Base-by-base conservation (phyloP, 176 grass and related monocot species). In the Ananas comosus region DNA sequence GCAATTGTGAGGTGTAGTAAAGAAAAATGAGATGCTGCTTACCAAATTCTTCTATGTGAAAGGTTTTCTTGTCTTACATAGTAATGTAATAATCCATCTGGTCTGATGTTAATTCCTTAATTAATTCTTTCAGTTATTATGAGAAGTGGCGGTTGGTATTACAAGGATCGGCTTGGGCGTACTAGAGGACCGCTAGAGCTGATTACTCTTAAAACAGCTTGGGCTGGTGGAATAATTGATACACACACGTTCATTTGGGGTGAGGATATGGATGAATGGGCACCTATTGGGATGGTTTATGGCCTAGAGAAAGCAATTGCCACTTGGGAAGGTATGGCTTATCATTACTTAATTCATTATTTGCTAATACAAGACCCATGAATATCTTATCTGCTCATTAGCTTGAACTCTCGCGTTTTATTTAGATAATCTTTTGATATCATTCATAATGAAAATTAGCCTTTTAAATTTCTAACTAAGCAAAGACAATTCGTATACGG, bases 181-280 rank as follows among this genome's bases (percentile, higher is more conserved):
- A 80, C 78, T 4, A 72, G 78, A 73, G 78, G 78, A 56, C 78
- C 78, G 12, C 61, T 73, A 16, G 70, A 80, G 50, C 61, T 80
- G 29, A 80, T 80, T 67, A 80, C 78, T 58, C 78, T 80, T 49
- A 80, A 80, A 80, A 80, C 78, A 51, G 78, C 78, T 14, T 80
- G 78, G 78, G 70, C 78, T 80, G 78, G 10, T 33, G 78, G 78
- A 9, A 58, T 80, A 50, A 80, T 80, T 73, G 78, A 80, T 58
- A 80, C 78, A 25, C 61, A 80, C 51, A 80, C 78, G 21, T 80
- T 80, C 51, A 73, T 80, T 48, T 80, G 78, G 78, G 78, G 78
- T 1, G 78, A 80, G 49, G 78, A 80, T 48, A 80, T 80, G 78
- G 70, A 73, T 59, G 78, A 80, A 48, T 80, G 78, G 78, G 69